Evolutionary conservation across 345 rosid species (phyloP).

Genomic region (Aegle marmelos): DNA sequence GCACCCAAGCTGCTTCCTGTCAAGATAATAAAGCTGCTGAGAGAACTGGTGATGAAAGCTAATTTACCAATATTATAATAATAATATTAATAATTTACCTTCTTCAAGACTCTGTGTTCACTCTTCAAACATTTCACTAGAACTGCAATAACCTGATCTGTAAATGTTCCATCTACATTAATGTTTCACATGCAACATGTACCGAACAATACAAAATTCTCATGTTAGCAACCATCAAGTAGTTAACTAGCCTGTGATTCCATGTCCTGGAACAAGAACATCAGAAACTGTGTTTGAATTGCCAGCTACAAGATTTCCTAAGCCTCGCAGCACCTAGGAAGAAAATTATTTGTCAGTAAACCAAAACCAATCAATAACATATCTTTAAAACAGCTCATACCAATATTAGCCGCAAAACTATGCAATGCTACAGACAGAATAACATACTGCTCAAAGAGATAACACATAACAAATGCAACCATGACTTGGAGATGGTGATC

Average conservation of each 20-base stretch:
- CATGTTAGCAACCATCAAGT: constrained; percentile 13
- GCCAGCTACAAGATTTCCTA: constrained; percentile 91
- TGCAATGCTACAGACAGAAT: neutral
- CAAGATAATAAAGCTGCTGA: constrained; percentile 9
- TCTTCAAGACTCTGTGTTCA: constrained; percentile 88
- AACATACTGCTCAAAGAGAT: neutral
- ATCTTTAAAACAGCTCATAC: neutral
- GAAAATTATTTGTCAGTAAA: constrained; percentile 16
- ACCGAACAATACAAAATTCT: constrained; percentile 10
- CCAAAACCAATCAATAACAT: constrained; percentile 12
- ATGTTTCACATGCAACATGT: constrained; percentile 7
- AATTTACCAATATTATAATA: neutral
- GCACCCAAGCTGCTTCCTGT: constrained; percentile 97
- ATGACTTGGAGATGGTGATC: neutral
- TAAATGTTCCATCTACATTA: constrained; percentile 13
- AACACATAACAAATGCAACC: neutral
- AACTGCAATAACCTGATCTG: constrained; percentile 64
- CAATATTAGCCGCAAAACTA: neutral
- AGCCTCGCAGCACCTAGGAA: constrained; percentile 72
- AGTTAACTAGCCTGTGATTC: constrained; percentile 59
- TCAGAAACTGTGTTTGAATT: constrained; percentile 64
- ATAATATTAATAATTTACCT: constrained; percentile 41
- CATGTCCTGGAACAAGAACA: constrained; percentile 58
- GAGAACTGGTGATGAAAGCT: neutral
- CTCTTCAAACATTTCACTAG: constrained; percentile 83